phyloP scores from a whole-genome alignment of 768 basidiomycete genomes.

The Lactarius psammicola region DNA sequence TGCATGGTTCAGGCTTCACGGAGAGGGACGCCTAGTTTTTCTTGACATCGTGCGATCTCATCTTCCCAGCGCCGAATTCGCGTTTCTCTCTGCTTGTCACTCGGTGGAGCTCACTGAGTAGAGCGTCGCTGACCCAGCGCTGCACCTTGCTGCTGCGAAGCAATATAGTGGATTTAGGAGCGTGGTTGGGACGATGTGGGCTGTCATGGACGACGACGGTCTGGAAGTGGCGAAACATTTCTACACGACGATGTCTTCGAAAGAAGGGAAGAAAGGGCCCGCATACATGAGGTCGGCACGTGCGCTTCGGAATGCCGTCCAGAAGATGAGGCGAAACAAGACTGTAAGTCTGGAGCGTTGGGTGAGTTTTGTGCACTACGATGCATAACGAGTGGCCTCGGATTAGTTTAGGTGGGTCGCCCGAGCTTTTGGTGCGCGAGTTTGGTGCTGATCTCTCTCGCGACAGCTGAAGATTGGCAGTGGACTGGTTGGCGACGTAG shows the following conservation, averaged over 20 bases:
- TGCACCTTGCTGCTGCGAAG: constrained; percentile 2
- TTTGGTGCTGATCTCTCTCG: too few species aligned
- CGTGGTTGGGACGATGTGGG: constrained; percentile 25
- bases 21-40: not conserved
- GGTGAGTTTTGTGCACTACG: constrained; percentile 16
- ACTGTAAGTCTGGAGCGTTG: not conserved
- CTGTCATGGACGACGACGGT: constrained; percentile 12
- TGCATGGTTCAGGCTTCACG: constrained; percentile 2
- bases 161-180: constrained; percentile 14
- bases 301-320: not conserved
- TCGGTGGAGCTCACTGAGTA: not conserved
- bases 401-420: too few species aligned
- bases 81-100: constrained; percentile 14
- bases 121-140: not conserved
- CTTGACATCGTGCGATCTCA: not conserved
- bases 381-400: not conserved
- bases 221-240: constrained; percentile 14
- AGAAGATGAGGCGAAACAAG: constrained; percentile 10
- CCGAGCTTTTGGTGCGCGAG: constrained; percentile 29
- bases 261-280: not conserved
- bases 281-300: not conserved
- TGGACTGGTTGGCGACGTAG: too few species aligned
- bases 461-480: too few species aligned
- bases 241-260: not conserved
- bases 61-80: constrained; percentile 9